Percentiles rank a stretch among this genome's conserved stretches.
These are phyloP conservation scores for Bremia lactucae DNA, from an alignment of 352 stramenopile genomes.

Conservation along the genomic window DNA sequence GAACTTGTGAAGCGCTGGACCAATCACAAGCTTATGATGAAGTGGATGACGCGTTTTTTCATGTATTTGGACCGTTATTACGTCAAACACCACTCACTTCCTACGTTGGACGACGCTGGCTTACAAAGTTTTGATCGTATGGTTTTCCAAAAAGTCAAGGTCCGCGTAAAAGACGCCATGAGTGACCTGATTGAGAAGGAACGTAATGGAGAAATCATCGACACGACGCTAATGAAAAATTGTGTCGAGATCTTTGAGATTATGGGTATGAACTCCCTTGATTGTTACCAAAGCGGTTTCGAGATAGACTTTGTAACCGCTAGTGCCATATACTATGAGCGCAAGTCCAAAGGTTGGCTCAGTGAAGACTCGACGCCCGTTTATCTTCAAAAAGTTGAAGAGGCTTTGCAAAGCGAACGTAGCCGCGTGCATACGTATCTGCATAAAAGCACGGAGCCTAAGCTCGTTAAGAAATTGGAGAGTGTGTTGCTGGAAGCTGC, in stretches of 20 bases:
- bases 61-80: constrained; percentile 99
- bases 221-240: constrained; percentile 93
- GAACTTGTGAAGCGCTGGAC: constrained; percentile 95
- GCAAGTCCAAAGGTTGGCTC: constrained; percentile 97
- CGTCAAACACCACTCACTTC: constrained; percentile 95
- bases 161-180: constrained; percentile 82
- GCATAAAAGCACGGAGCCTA: constrained; percentile 91
- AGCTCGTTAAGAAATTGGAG: constrained; percentile 90
- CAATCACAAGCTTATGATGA: constrained; percentile 99
- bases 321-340: constrained; percentile 92
- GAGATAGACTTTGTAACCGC: constrained; percentile 89
- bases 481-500: constrained; percentile 91
- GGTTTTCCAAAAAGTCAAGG: constrained; percentile 80
- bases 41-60: constrained; percentile 99
- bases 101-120: constrained; percentile 89
- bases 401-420: constrained; percentile 69
- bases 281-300: constrained; percentile 95
- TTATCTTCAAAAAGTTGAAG: constrained; percentile 94
- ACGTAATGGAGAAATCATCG: constrained; percentile 94
- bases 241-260: constrained; percentile 97
- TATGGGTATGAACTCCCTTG: constrained; percentile 94
- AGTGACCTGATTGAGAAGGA: constrained; percentile 96
- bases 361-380: constrained; percentile 93
- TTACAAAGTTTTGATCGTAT: constrained; percentile 77
- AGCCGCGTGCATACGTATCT: constrained; percentile 93